phyloP scores from a whole-genome alignment of 495 filamentous ascomycete species.

The Trichoderma virens region DNA sequence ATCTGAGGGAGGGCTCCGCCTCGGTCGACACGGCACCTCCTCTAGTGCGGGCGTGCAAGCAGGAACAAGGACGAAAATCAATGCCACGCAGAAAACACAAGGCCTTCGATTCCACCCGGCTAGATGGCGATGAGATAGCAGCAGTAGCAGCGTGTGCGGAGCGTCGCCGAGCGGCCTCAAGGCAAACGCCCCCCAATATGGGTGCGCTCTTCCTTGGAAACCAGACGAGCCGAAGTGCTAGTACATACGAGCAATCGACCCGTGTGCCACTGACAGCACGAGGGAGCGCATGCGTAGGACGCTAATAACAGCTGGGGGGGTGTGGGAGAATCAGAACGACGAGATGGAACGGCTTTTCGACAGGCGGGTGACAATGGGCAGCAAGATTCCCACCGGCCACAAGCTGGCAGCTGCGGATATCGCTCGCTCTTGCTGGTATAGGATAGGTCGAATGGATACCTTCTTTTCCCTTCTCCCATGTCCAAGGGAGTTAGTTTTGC shows the following conservation, averaged over 20 bases:
- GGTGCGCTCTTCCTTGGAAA: neutral
- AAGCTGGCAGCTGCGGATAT: neutral
- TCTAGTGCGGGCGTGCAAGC: conserved; percentile 6
- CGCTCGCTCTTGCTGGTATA: neutral
- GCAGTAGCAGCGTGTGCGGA: neutral
- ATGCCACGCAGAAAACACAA: conserved; percentile 5
- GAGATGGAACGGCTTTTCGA: neutral
- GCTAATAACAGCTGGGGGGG: neutral
- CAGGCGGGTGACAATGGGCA: neutral
- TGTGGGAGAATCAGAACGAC: neutral
- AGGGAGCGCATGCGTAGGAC: neutral
- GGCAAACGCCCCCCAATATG: neutral
- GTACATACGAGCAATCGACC: neutral
- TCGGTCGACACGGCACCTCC: conserved; percentile 5
- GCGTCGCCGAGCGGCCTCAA: neutral
- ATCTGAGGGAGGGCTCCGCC: conserved; percentile 8
- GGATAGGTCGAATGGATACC: neutral
- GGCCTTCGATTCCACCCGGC: neutral
- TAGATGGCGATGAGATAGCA: conserved; percentile 1
- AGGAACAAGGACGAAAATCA: conserved; percentile 8
- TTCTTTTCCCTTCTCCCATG: neutral
- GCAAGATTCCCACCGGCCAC: neutral
- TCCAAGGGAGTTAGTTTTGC: neutral
- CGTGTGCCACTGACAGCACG: conserved; percentile 1
- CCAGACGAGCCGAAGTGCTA: neutral